These are phyloP conservation scores for Tylopilus rubrobrunneus DNA, from an alignment of 768 basidiomycete species.

Conservation along the genomic window DNA sequence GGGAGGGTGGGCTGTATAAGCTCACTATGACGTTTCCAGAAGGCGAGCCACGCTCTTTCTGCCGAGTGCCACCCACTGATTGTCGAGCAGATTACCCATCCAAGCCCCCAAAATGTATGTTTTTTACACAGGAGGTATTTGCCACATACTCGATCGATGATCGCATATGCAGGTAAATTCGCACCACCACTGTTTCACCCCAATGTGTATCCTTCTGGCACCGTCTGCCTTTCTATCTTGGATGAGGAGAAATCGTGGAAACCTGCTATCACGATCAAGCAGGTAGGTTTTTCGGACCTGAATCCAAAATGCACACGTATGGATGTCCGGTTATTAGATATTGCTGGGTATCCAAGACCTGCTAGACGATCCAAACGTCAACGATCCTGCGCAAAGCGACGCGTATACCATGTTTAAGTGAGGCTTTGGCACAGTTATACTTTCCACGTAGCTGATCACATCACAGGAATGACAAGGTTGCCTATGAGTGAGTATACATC, in stretches of 20 bases:
- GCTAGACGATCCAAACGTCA: slow-evolving; percentile 92
- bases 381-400: slow-evolving; percentile 97
- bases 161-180: slow-evolving; percentile 77
- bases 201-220: slow-evolving; percentile 98
- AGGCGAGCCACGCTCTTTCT: slow-evolving; percentile 46
- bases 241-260: slow-evolving; percentile 99
- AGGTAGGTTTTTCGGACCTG: slow-evolving; percentile 47
- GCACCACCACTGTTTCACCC: slow-evolving; percentile 94
- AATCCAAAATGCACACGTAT: neutral
- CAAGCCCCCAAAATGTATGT: slow-evolving; percentile 88
- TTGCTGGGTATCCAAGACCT: slow-evolving; percentile 94
- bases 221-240: slow-evolving; percentile 94
- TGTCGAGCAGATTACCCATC: slow-evolving; percentile 77
- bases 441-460: slow-evolving; percentile 6
- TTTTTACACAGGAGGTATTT: slow-evolving; percentile 1
- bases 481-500: slow-evolving; percentile 72
- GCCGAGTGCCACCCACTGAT: slow-evolving; percentile 6
- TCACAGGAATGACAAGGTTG: slow-evolving; percentile 83
- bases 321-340: slow-evolving; percentile 51
- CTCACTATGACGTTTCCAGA: slow-evolving; percentile 94
- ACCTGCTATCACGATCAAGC: slow-evolving; percentile 98
- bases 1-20: slow-evolving; percentile 97
- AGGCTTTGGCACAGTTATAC: slow-evolving; percentile 29
- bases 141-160: slow-evolving; percentile 1
- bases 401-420: slow-evolving; percentile 99